Base-by-base conservation (phyloP, 257 asterid species). In the Galeopsis tetrahit region DNA sequence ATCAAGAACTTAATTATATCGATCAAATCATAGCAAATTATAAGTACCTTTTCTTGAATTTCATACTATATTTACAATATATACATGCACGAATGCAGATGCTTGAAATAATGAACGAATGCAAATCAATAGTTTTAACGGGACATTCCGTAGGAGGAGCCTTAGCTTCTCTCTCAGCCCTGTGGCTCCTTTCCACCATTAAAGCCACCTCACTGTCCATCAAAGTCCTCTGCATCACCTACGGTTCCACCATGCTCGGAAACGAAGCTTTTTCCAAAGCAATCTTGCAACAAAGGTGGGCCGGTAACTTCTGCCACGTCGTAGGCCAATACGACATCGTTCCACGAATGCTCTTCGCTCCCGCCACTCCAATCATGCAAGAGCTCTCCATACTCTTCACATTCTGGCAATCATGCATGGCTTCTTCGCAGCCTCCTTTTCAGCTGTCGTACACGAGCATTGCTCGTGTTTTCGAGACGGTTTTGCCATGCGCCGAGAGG, bases 71-170 rank as follows among this genome's bases (percentile, higher is more conserved):
- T 21, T 21, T 0, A 21, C 28, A 21, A 21, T 21, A 21, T 21
- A 21, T 21, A 21, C 28, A 21, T 21, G 28, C 28, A 21, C 28
- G 28, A 8, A 36, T 84, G 82, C 94, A 92, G 98, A 85, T 92
- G 82, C 66, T 49, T 57, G 91, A 84, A 74, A 75, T 93, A 65
- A 43, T 85, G 74, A 75, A 74, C 35, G 83, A 74, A 21, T 69
- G 88, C 92, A 88, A 87, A 72, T 88, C 93, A 46, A 62, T 93
- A 13, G 85, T 90, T 13, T 79, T 87, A 72, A 88, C 93, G 0
- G 98, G 98, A 2, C 95, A 86, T 44, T 90, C 96, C 11, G 57
- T 90, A 40, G 98, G 97, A 73, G 97, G 98, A 32, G 80, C 95
- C 11, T 15, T 93, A 35, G 98, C 98, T 36, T 88, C 95, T 14